A percentile compares a stretch with the other conserved stretches of the same genome.
phyloP scores from a whole-genome alignment of 257 asterid species.

The Perilla frutescens region DNA sequence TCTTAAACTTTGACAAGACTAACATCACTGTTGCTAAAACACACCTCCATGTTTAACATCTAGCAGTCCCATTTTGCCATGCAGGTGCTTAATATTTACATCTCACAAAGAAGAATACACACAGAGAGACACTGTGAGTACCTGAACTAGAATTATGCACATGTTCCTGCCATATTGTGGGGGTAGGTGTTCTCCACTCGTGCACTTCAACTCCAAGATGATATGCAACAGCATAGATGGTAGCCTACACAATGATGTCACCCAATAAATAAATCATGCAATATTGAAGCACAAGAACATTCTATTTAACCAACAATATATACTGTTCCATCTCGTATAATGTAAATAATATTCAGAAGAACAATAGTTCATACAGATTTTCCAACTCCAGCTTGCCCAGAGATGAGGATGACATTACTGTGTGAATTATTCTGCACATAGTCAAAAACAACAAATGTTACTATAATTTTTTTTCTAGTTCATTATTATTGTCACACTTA shows the following conservation, averaged over 20 bases:
- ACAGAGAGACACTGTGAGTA: slow-evolving; percentile 35
- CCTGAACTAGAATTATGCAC: slow-evolving; percentile 84
- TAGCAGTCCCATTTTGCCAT: slow-evolving; percentile 21
- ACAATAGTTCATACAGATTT: slow-evolving; percentile 75
- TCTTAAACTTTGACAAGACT: slow-evolving; percentile 18
- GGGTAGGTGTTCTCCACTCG: slow-evolving; percentile 95
- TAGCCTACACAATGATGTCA: slow-evolving; percentile 61
- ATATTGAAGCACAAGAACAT: slow-evolving; percentile 2
- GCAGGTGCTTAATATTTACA: slow-evolving; percentile 5
- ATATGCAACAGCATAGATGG: slow-evolving; percentile 73
- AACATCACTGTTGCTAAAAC: background rate
- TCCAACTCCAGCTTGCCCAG: slow-evolving; percentile 97
- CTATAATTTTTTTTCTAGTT: slow-evolving; percentile 4
- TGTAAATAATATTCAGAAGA: slow-evolving; percentile 30
- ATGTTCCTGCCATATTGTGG: slow-evolving; percentile 93
- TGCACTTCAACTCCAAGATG: slow-evolving; percentile 75
- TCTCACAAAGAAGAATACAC: slow-evolving; percentile 2
- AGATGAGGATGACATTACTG: slow-evolving; percentile 68
- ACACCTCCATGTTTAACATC: slow-evolving; percentile 17
- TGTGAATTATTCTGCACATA: slow-evolving; percentile 53
- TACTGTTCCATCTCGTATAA: slow-evolving; percentile 26
- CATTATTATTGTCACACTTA: background rate
- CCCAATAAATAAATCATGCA: slow-evolving; percentile 32
- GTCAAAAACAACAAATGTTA: slow-evolving; percentile 28
- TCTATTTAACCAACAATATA: slow-evolving; percentile 12